These are phyloP conservation scores for Xylaria hypoxylon DNA, from an alignment of 2,329 filamentous ascomycete genomes.

Conservation along the genomic window DNA sequence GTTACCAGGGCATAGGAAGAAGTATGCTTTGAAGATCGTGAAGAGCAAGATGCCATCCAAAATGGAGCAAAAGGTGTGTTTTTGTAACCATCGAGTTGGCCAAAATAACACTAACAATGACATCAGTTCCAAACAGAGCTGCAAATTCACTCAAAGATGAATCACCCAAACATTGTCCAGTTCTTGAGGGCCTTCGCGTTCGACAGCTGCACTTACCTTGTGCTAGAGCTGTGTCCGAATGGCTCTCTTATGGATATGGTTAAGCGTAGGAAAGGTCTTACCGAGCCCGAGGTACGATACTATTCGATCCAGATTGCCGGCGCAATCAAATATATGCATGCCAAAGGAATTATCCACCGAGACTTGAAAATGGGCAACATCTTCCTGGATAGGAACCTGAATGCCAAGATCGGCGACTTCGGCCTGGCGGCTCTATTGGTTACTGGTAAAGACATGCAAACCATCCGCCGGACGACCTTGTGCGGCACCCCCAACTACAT, in stretches of 20 bases:
- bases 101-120: slow-evolving; percentile 29
- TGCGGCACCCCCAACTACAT: slow-evolving; percentile 99
- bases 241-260: slow-evolving; percentile 98
- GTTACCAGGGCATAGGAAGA: slow-evolving; percentile 72
- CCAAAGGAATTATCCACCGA: slow-evolving; percentile 93
- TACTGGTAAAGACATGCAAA: slow-evolving; percentile 89
- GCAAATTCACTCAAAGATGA: slow-evolving; percentile 98
- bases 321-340: slow-evolving; percentile 97
- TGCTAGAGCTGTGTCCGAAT: slow-evolving; percentile 93
- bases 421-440: slow-evolving; percentile 91
- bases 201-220: slow-evolving; percentile 88
- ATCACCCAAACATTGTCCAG: slow-evolving; percentile 93
- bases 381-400: slow-evolving; percentile 94
- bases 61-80: slow-evolving; percentile 81
- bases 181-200: slow-evolving; percentile 96
- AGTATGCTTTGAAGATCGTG: slow-evolving; percentile 84
- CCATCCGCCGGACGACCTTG: slow-evolving; percentile 86
- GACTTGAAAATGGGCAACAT: slow-evolving; percentile 99
- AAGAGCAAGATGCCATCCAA: slow-evolving; percentile 84
- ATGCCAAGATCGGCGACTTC: slow-evolving; percentile 98
- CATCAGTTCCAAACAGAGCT: slow-evolving; percentile 80
- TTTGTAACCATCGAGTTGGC: neutral
- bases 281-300: slow-evolving; percentile 91
- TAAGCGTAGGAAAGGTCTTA: slow-evolving; percentile 88
- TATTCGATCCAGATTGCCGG: slow-evolving; percentile 96